Conservation (phyloP, 495 filamentous ascomycete genomes). For the Copromyces sp. region DNA sequence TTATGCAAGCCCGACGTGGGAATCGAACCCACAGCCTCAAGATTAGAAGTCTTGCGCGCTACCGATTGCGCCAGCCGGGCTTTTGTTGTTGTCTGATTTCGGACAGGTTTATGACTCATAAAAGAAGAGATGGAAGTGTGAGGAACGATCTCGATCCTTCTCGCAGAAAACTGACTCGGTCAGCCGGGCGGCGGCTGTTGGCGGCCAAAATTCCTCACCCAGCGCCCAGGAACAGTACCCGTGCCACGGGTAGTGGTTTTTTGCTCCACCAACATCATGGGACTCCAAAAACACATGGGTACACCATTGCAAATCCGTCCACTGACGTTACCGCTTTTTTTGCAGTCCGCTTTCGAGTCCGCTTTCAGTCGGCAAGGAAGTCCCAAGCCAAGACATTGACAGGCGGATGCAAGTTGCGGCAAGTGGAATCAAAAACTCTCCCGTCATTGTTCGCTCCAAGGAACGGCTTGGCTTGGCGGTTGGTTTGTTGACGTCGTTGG, state of each 20-base stretch:
- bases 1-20: neutral
- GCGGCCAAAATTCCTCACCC: neutral
- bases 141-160: neutral
- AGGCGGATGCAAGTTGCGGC: neutral
- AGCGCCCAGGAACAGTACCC: neutral
- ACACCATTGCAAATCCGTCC: neutral
- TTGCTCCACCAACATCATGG: neutral
- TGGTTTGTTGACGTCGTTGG: neutral
- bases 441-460: neutral
- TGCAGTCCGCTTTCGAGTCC: neutral
- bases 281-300: neutral
- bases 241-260: neutral
- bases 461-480: neutral
- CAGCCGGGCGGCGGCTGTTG: neutral
- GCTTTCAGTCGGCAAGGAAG: neutral
- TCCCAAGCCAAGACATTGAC: neutral
- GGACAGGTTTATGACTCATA: neutral
- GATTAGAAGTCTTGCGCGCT: neutral
- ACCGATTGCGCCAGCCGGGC: neutral
- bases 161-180: neutral
- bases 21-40: neutral
- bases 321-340: neutral
- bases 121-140: neutral
- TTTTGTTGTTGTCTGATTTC: neutral
- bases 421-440: neutral